Evolutionary conservation across 768 basidiomycete species (phyloP).

Genomic region (Trametes elegans): DNA sequence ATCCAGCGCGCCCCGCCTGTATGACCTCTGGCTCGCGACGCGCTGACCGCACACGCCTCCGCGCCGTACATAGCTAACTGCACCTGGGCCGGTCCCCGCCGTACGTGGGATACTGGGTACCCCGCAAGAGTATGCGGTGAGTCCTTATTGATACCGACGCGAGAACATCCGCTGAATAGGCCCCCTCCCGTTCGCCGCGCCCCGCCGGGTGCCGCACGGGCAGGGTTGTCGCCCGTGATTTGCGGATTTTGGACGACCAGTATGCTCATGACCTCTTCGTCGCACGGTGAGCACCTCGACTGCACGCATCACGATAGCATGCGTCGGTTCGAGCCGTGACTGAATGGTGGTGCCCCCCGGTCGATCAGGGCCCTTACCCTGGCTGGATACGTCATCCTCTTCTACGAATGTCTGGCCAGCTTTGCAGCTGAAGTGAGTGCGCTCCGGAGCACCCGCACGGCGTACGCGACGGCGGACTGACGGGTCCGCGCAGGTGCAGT

Average conservation of each 20-base stretch:
- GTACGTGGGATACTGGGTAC: not conserved
- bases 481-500: conserved; percentile 1
- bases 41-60: too few relatives aligned
- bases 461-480: not conserved
- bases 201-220: too few relatives aligned
- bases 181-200: too few relatives aligned
- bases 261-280: conserved; percentile 8
- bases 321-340: not conserved
- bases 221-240: not conserved
- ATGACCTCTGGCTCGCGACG: too few relatives aligned
- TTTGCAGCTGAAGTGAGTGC: conserved; percentile 11
- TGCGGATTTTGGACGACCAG: conserved; percentile 9
- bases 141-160: not conserved
- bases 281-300: conserved; percentile 1
- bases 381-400: conserved; percentile 11
- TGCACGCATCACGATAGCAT: not conserved
- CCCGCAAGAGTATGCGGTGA: not conserved
- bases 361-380: not conserved
- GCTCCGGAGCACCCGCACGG: too few relatives aligned
- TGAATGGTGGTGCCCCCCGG: too few relatives aligned
- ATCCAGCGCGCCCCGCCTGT: too few relatives aligned
- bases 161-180: too few relatives aligned
- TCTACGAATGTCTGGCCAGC: conserved; percentile 8
- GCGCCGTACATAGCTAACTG: not conserved
- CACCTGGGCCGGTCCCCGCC: too few relatives aligned